Conservation (phyloP, 139 green algal species). For the Micractinium conductrix region DNA sequence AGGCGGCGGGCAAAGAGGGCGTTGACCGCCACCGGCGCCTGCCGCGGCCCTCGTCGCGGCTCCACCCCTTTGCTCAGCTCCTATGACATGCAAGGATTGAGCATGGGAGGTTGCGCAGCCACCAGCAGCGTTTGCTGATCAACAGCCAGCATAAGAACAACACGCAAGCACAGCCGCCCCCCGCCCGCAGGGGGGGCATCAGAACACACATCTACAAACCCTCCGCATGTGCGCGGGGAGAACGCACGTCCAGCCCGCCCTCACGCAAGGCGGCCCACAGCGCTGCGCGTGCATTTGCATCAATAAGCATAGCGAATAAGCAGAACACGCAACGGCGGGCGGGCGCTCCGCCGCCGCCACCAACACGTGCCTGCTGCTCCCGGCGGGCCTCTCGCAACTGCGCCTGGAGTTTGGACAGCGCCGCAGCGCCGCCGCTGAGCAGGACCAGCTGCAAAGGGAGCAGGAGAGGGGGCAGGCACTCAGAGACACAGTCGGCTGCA, state of each 20-base stretch:
- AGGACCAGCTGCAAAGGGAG: neutral
- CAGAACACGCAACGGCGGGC: no score
- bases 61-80: slow-evolving; percentile 37
- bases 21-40: slow-evolving; percentile 65
- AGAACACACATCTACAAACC: no score
- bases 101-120: neutral
- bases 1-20: slow-evolving; percentile 55
- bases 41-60: neutral
- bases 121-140: no score
- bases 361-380: slow-evolving; percentile 7
- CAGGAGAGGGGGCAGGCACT: neutral
- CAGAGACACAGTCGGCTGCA: neutral
- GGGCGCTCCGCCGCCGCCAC: no score
- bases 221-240: no score
- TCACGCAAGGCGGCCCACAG: no score
- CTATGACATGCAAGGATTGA: slow-evolving; percentile 10
- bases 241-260: no score
- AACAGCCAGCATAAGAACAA: no score
- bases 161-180: no score
- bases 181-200: no score
- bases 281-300: no score
- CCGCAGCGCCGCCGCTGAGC: neutral
- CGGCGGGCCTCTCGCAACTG: neutral
- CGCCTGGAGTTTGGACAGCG: neutral
- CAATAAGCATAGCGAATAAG: no score